Evolutionary conservation across 192 early-diverging fungal genomes (phyloP).

Genomic region (Backusella westeae): DNA sequence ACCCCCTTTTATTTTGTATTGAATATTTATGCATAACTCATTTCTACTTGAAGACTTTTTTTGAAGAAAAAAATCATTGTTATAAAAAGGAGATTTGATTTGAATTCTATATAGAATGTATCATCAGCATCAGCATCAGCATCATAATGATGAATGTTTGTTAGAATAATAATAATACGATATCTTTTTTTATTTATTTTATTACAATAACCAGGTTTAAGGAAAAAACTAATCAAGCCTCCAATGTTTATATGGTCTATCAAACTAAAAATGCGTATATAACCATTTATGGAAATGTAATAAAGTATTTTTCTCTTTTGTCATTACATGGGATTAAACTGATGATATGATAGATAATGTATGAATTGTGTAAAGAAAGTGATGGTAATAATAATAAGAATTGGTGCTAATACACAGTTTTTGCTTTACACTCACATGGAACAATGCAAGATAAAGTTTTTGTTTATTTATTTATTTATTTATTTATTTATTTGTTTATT

Average conservation of each 20-base stretch:
- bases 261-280: neutral
- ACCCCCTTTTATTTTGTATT: neutral
- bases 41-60: neutral
- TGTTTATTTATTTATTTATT: neutral
- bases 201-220: neutral
- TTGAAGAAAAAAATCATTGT: neutral
- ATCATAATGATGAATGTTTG: neutral
- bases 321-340: neutral
- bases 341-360: neutral
- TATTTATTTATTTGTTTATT: neutral
- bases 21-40: neutral
- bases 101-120: neutral
- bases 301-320: neutral
- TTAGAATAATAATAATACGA: neutral
- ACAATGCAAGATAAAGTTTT: neutral
- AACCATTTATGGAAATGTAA: constrained; percentile 1
- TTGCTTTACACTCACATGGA: neutral
- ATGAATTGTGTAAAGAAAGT: neutral
- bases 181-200: neutral
- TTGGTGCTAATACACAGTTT: too few relatives aligned
- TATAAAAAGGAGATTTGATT: neutral
- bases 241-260: neutral
- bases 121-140: neutral
- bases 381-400: neutral
- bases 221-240: neutral